Conservation (phyloP, 2,329 filamentous ascomycete genomes). For the Beauveria varroae region DNA sequence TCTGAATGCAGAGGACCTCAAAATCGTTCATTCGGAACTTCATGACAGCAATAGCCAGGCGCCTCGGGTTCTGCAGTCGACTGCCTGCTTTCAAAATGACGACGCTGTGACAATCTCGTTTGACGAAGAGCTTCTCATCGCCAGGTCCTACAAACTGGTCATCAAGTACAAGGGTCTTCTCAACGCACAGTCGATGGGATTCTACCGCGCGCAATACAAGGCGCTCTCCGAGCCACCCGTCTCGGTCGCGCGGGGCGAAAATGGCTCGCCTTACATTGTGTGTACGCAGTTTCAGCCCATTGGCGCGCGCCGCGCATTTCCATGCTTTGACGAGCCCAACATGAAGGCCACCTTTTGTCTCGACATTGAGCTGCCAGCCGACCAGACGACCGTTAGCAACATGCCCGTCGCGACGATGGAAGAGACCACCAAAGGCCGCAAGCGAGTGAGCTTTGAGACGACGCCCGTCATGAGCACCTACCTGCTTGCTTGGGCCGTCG, state of each 20-base stretch:
- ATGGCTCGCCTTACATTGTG: conserved; percentile 76
- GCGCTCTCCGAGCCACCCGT: conserved; percentile 61
- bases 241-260: conserved; percentile 66
- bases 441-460: conserved; percentile 85
- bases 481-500: conserved; percentile 86
- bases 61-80: conserved; percentile 48
- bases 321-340: conserved; percentile 92
- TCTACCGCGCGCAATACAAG: conserved; percentile 94
- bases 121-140: conserved; percentile 72
- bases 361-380: conserved; percentile 82
- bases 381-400: conserved; percentile 88
- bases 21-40: not conserved
- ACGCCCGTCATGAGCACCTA: conserved; percentile 95
- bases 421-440: conserved; percentile 62
- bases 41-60: not conserved
- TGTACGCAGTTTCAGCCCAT: conserved; percentile 98
- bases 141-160: conserved; percentile 60
- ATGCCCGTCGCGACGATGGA: conserved; percentile 86
- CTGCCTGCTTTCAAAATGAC: conserved; percentile 55
- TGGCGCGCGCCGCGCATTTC: conserved; percentile 85
- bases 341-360: conserved; percentile 90
- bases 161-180: conserved; percentile 69
- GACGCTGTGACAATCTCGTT: conserved; percentile 54
- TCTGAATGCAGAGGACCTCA: conserved; percentile 1
- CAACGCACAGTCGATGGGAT: conserved; percentile 95